Evolutionary conservation across 2,329 filamentous ascomycete species (phyloP).

Genomic region (Coniochaeta sp.): DNA sequence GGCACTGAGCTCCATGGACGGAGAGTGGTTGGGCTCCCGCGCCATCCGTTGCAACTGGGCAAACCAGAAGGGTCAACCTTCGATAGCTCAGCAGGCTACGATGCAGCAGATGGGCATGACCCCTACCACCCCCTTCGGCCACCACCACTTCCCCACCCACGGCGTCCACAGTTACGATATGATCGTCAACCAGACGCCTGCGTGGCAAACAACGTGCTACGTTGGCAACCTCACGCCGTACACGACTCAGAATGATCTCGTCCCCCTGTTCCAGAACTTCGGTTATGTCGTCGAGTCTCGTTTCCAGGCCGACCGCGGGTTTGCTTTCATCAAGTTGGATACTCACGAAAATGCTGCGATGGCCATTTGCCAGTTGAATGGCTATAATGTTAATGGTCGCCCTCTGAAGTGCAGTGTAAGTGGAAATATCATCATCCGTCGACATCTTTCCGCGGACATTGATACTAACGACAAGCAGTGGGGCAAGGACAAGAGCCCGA

Average conservation of each 20-base stretch:
- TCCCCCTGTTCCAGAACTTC: constrained; percentile 98
- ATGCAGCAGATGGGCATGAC: constrained; percentile 98
- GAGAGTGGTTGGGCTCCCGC: constrained; percentile 96
- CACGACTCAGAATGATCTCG: constrained; percentile 90
- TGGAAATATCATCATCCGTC: constrained; percentile 20
- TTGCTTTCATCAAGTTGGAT: constrained; percentile 99
- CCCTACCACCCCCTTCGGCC: constrained; percentile 89
- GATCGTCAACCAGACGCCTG: constrained; percentile 88
- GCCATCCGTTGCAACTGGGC: constrained; percentile 99
- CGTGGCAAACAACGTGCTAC: constrained; percentile 98
- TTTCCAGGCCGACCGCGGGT: constrained; percentile 95
- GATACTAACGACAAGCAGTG: constrained; percentile 53
- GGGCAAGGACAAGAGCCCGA: constrained; percentile 97
- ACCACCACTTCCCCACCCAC: constrained; percentile 96
- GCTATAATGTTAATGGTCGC: constrained; percentile 95
- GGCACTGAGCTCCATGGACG: constrained; percentile 94
- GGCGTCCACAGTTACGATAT: constrained; percentile 97
- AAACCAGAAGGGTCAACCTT: constrained; percentile 99
- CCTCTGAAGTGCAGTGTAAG: constrained; percentile 98
- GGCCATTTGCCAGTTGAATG: constrained; percentile 96
- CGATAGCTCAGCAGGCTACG: constrained; percentile 93
- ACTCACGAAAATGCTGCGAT: constrained; percentile 96
- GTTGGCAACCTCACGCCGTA: constrained; percentile 97
- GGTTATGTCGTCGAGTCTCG: constrained; percentile 95
- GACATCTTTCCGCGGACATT: too few relatives aligned